A percentile compares a stretch with the other conserved stretches of the same genome.
phyloP scores from a whole-genome alignment of 1,284 basidiomycete genomes.

The Papiliotrema nemorosa region DNA sequence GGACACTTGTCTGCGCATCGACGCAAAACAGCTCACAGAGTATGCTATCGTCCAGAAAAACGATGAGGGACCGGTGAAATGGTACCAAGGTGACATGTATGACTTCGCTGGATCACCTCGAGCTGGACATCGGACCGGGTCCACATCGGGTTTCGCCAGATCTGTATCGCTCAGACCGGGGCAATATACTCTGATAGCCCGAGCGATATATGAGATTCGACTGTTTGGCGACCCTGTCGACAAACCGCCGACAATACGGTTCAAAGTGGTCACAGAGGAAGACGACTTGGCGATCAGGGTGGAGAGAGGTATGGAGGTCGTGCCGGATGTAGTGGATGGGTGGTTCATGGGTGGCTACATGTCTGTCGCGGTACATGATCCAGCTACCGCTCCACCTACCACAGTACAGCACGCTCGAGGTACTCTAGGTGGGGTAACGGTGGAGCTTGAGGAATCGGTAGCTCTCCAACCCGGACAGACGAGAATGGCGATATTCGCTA shows the following conservation, averaged over 20 bases:
- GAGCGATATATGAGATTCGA: constrained; percentile 42
- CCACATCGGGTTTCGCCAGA: constrained; percentile 31
- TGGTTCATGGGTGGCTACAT: constrained; percentile 35
- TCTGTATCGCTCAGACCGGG: constrained; percentile 26
- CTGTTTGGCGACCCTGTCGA: constrained; percentile 44
- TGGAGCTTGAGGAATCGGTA: background rate
- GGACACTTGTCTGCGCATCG: constrained; percentile 29
- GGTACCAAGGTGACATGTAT: constrained; percentile 46
- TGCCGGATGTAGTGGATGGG: constrained; percentile 35
- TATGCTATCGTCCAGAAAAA: constrained; percentile 35
- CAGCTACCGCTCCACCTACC: background rate
- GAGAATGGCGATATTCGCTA: constrained; percentile 6
- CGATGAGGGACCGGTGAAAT: constrained; percentile 10
- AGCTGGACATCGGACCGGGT: background rate
- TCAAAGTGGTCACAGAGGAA: constrained; percentile 20
- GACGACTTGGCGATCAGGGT: constrained; percentile 12
- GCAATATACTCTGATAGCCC: constrained; percentile 31
- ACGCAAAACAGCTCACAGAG: constrained; percentile 37
- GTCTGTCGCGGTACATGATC: constrained; percentile 16
- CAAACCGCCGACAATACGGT: constrained; percentile 24
- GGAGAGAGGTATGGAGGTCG: constrained; percentile 10
- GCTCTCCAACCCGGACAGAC: constrained; percentile 10
- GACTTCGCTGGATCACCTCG: constrained; percentile 24
- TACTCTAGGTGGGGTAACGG: background rate
- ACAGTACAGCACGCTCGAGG: background rate